A percentile compares a stretch with the other conserved stretches of the same genome.
phyloP scores from a whole-genome alignment of 176 grass and related monocot species.

The Hyparrhenia diplandra region DNA sequence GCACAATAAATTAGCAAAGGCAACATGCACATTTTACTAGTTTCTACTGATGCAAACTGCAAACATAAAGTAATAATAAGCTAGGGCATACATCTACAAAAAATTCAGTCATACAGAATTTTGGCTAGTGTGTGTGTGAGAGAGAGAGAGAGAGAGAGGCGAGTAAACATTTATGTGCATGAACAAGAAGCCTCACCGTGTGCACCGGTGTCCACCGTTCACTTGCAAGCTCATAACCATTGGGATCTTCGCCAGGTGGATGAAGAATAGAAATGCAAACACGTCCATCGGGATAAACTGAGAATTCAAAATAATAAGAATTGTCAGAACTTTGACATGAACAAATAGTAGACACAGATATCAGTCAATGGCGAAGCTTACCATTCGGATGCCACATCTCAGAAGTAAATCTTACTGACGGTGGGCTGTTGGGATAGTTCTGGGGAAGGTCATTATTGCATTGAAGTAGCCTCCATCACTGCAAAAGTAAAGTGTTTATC shows the following conservation, averaged over 20 bases:
- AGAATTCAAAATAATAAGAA: constrained; percentile 17
- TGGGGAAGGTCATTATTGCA: constrained; percentile 79
- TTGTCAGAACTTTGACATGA: constrained; percentile 2
- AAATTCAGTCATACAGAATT: not conserved
- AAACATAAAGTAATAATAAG: not conserved
- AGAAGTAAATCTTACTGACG: constrained; percentile 86
- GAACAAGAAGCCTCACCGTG: constrained; percentile 48
- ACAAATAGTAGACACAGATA: not conserved
- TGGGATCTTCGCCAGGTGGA: constrained; percentile 92
- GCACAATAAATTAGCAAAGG: not conserved
- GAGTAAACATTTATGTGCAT: not conserved
- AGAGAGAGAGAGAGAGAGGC: not conserved
- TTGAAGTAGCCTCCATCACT: constrained; percentile 93
- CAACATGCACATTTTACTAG: not conserved
- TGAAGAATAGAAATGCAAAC: constrained; percentile 97
- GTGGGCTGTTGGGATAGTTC: constrained; percentile 92
- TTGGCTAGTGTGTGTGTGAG: not conserved
- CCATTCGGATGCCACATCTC: constrained; percentile 99
- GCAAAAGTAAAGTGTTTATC: constrained; percentile 18
- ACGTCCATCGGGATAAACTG: constrained; percentile 85
- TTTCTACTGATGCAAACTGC: not conserved
- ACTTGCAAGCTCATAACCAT: constrained; percentile 92
- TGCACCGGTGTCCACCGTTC: constrained; percentile 91
- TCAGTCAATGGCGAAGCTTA: constrained; percentile 15
- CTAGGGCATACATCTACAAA: not conserved